Evolutionary conservation across 2,329 filamentous ascomycete genomes (phyloP), one percentile per base, ranked within the genome.

Genomic region (Fusarium setosum): DNA sequence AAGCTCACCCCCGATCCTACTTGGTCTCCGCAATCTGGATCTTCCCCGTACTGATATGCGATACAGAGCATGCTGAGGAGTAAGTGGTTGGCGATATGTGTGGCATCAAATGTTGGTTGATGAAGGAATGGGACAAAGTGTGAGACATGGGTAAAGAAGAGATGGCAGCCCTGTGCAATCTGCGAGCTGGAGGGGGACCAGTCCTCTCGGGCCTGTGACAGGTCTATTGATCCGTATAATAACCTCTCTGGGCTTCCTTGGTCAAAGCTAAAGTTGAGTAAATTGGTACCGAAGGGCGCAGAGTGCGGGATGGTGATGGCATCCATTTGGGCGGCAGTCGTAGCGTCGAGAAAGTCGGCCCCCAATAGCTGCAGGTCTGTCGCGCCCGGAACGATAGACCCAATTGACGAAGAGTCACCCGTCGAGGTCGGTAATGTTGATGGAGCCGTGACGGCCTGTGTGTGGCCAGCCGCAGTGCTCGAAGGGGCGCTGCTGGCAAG

Each of bases 31-130:
- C 61, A 63, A 15, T 79, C 77, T 6, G 77, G 77, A 49, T 79
- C 77, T 18, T 75, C 71, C 15, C 77, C 76, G 42, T 81, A 72
- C 57, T 81, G 78, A 34, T 78, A 80, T 6, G 68, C 76, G 3
- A 81, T 70, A 4, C 67, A 77, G 13, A 81, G 72, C 49, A 81
- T 79, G 59, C 73, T 72, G 7, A 80, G 69, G 5, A 76, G 56
- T 21, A 81, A 57, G 21, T 74, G 57, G 6, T 37, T 54, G 21
- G 77, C 34, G 1, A 56, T 37, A 8, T 67, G 20, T 10, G 42
- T 3, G 10, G 31, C 4, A 23, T 44, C 35, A 31, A 59, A 59
- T 5, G 52, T 59, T 5, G 56, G 44, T 34, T 50, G 44, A 11
- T 59, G 56, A 15, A 59, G 44, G 34, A 57, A 50, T 2, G 56